Evolutionary conservation across 331 rosid genomes (phyloP), one percentile per base, ranked within the genome.

Genomic region (Quercus tomentella): DNA sequence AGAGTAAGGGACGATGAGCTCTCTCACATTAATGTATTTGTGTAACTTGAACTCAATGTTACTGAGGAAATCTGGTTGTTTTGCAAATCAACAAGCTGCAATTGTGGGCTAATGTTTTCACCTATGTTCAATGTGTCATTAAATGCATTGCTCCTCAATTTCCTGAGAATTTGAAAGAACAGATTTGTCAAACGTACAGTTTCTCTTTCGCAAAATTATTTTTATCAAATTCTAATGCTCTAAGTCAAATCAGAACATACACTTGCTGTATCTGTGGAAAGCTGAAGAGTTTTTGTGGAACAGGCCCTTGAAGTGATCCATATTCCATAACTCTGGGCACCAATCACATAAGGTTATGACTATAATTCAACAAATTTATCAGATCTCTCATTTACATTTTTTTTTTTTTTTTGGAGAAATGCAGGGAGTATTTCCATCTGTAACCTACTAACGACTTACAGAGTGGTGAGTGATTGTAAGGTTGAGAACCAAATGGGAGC

Each of bases 21-120:
- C 71, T 65, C 96, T 93, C 82, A 95, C 99, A 88, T 83, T 80
- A 88, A 80, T 62, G 87, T 75, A 5, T 85, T 83, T 56, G 82
- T 81, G 90, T 90, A 88, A 63, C 82, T 82, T 23, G 85, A 73
- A 77, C 86, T 51, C 37, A 90, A 17, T 20, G 71, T 86, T 25
- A 90, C 83, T 7, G 43, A 1, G 65, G 92, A 78, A 80, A 93
- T 90, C 21, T 88, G 74, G 84, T 93, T 95, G 85, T 87, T 83
- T 78, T 89, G 90, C 78, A 95, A 79, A 87, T 93, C 99, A 72
- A 93, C 94, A 12, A 93, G 93, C 91, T 87, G 91, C 83, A 93
- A 58, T 55, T 85, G 91, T 30, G 86, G 84, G 76, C 90, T 81
- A 54, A 93, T 83, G 87, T 18, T 83, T 79, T 85, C 89, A 6